Evolutionary conservation across 2,329 filamentous ascomycete genomes (phyloP).

Genomic region (Sarocladiaceae sp.): DNA sequence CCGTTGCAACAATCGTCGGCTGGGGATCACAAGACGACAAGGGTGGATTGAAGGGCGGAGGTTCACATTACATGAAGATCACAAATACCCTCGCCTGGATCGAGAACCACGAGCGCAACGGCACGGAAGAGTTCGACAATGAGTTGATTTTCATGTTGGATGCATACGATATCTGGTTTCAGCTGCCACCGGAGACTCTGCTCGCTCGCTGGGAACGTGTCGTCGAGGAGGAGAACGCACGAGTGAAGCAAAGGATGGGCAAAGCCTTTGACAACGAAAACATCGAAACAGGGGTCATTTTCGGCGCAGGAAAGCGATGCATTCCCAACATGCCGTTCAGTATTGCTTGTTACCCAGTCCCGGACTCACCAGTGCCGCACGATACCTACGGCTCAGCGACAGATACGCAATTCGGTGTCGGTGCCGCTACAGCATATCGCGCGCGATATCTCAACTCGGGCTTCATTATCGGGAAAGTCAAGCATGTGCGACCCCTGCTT

Average conservation of each 20-base stretch:
- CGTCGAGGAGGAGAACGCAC: slow-evolving; percentile 18
- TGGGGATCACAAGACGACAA: slow-evolving; percentile 19
- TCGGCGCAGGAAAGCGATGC: slow-evolving; percentile 24
- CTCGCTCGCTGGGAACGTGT: slow-evolving; percentile 21
- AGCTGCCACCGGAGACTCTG: slow-evolving; percentile 23
- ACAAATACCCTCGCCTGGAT: slow-evolving; percentile 21
- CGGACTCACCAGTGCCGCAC: slow-evolving; percentile 21
- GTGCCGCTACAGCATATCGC: slow-evolving; percentile 15
- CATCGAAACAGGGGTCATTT: slow-evolving; percentile 20
- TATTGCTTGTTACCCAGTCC: slow-evolving; percentile 22
- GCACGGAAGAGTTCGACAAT: slow-evolving; percentile 18
- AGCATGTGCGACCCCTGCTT: slow-evolving; percentile 18
- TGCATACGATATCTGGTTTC: slow-evolving; percentile 29
- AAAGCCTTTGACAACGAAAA: slow-evolving; percentile 17
- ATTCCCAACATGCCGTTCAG: slow-evolving; percentile 19
- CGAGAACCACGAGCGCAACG: slow-evolving; percentile 16
- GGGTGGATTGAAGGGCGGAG: slow-evolving; percentile 17
- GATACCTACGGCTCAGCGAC: slow-evolving; percentile 19
- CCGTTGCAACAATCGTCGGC: slow-evolving; percentile 21
- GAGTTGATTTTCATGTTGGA: slow-evolving; percentile 26
- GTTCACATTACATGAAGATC: slow-evolving; percentile 26
- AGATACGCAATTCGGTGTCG: slow-evolving; percentile 18
- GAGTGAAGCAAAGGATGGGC: slow-evolving; percentile 20
- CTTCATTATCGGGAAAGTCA: slow-evolving; percentile 22
- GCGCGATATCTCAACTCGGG: slow-evolving; percentile 22